Conservation (phyloP, 306 rosid species). For the Fragaria vesca region DNA sequence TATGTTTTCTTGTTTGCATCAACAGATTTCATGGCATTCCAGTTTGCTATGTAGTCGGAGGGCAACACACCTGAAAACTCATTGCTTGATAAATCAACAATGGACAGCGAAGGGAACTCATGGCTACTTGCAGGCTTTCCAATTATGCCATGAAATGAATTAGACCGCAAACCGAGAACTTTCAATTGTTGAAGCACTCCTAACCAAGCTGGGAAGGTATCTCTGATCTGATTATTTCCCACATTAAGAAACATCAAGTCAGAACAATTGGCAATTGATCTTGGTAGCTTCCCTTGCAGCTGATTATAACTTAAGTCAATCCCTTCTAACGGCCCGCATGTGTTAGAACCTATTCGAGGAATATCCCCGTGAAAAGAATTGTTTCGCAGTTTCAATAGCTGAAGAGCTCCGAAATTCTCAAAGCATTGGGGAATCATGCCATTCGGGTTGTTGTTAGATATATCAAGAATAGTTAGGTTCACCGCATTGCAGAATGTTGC, state of each 20-base stretch:
- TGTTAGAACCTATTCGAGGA: too few species aligned
- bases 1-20: not conserved
- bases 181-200: slow-evolving; percentile 25
- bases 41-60: not conserved
- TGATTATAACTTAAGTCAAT: too few species aligned
- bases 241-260: slow-evolving; percentile 5
- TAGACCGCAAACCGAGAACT: slow-evolving; percentile 20
- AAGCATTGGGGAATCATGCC: too few species aligned
- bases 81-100: slow-evolving; percentile 27
- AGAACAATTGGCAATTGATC: slow-evolving; percentile 16
- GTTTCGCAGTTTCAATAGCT: too few species aligned
- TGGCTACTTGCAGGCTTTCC: not conserved
- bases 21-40: slow-evolving; percentile 17
- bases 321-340: too few species aligned
- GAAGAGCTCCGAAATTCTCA: too few species aligned
- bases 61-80: slow-evolving; percentile 18
- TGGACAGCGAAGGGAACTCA: slow-evolving; percentile 11
- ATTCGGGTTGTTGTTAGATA: too few species aligned
- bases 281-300: too few species aligned
- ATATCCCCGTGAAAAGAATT: too few species aligned
- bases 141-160: slow-evolving; percentile 25
- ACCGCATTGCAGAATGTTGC: slow-evolving; percentile 14
- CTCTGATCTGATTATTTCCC: slow-evolving; percentile 17
- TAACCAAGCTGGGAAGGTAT: slow-evolving; percentile 44
- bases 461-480: too few species aligned